Conservation (phyloP, 192 early-diverging fungal genomes). For the Spizellomyces punctatus region DNA sequence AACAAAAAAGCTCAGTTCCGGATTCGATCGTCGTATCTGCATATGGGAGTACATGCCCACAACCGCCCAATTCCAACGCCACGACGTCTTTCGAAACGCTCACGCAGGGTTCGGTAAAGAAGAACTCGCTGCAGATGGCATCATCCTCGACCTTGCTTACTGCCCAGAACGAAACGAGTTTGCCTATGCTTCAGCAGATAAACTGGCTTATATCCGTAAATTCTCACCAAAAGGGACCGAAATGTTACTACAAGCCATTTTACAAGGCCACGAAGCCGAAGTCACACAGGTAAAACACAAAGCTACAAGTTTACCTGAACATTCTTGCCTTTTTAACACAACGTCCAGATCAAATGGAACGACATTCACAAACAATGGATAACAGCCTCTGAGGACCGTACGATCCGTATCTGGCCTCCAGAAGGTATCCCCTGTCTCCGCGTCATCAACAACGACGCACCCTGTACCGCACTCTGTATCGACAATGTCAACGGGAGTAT, state of each 20-base stretch:
- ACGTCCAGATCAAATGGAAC: constrained; percentile 56
- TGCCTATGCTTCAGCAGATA: constrained; percentile 57
- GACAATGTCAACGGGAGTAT: constrained; percentile 57
- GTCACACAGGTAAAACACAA: constrained; percentile 48
- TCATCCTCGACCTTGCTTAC: constrained; percentile 57
- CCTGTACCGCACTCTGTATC: constrained; percentile 57
- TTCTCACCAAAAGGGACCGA: constrained; percentile 57
- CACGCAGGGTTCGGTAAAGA: constrained; percentile 42
- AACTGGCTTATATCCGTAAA: constrained; percentile 52
- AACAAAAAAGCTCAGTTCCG: constrained; percentile 44
- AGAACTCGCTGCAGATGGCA: constrained; percentile 63
- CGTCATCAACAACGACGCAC: constrained; percentile 61
- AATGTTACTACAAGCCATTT: constrained; percentile 54
- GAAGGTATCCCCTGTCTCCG: constrained; percentile 55
- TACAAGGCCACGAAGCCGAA: constrained; percentile 66
- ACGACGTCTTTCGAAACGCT: constrained; percentile 52
- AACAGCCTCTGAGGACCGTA: constrained; percentile 65
- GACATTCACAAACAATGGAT: constrained; percentile 49
- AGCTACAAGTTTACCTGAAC: not conserved
- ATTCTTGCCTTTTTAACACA: not conserved
- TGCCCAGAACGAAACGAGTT: constrained; percentile 55
- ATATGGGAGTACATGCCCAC: constrained; percentile 49
- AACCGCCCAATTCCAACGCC: constrained; percentile 17
- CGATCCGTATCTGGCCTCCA: constrained; percentile 57
- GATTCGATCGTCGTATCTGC: constrained; percentile 61